Evolutionary conservation across 768 basidiomycete genomes (phyloP).

Genomic region (Lactarius sanguifluus): DNA sequence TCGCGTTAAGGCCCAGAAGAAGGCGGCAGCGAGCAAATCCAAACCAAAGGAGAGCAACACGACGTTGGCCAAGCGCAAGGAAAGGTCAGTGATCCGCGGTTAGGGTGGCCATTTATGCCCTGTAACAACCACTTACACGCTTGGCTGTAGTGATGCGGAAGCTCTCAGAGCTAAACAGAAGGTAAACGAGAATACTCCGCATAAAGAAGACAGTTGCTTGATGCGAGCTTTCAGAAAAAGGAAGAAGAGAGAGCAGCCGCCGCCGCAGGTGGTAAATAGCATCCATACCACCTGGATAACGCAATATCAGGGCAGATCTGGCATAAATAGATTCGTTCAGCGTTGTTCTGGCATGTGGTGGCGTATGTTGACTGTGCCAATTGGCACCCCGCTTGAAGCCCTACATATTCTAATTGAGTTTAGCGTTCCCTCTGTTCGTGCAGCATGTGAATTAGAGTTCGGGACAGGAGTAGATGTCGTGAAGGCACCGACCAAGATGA

Average conservation of each 20-base stretch:
- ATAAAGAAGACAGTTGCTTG: background rate
- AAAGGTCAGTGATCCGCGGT: conserved; percentile 53
- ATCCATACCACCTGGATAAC: conserved; percentile 2
- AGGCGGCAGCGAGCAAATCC: conserved; percentile 51
- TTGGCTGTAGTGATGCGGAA: conserved; percentile 64
- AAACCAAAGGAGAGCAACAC: conserved; percentile 72
- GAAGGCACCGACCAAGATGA: conserved; percentile 1
- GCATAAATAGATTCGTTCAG: conserved; percentile 17
- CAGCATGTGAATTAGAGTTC: conserved; percentile 14
- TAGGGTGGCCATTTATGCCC: background rate
- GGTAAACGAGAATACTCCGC: conserved; percentile 43
- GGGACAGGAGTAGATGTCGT: background rate
- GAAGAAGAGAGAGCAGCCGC: conserved; percentile 35
- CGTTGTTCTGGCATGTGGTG: background rate
- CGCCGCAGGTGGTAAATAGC: conserved; percentile 34
- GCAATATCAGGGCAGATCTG: conserved; percentile 28
- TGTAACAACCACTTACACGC: conserved; percentile 33
- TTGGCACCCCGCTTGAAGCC: conserved; percentile 2
- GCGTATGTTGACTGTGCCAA: background rate
- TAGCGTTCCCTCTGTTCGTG: background rate
- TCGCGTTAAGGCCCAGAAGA: conserved; percentile 73
- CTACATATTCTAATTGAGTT: background rate
- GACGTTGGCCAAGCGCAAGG: conserved; percentile 66
- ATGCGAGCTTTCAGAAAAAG: conserved; percentile 34
- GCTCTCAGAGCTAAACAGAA: conserved; percentile 76